Evolutionary conservation across 305 asterid genomes (phyloP).

Genomic region (Euphrasia arctica): DNA sequence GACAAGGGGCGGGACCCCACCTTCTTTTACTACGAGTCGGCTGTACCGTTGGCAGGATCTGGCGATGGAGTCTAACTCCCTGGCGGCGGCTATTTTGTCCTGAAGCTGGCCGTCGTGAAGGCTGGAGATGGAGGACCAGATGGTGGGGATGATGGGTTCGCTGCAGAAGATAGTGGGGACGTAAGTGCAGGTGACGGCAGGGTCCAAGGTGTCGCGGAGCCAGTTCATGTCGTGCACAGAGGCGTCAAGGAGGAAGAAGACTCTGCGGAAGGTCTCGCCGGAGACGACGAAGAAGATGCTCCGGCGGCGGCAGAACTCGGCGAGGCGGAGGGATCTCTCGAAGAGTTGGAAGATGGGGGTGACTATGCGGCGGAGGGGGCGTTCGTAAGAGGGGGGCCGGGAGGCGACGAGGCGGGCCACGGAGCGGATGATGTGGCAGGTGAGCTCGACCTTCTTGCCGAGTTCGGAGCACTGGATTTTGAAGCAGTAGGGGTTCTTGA

Average conservation of each 20-base stretch:
- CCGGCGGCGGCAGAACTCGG: conserved; percentile 55
- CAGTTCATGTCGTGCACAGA: conserved; percentile 76
- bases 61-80: conserved; percentile 66
- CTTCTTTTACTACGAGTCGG: conserved; percentile 80
- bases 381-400: conserved; percentile 59
- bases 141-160: conserved; percentile 82
- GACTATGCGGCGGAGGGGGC: conserved; percentile 70
- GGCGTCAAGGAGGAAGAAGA: conserved; percentile 51
- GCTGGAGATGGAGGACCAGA: conserved; percentile 75
- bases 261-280: conserved; percentile 60
- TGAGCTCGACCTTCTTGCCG: conserved; percentile 49
- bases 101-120: conserved; percentile 55
- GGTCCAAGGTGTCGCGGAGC: conserved; percentile 59
- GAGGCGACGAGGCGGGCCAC: conserved; percentile 50
- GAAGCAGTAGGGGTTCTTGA: conserved; percentile 46
- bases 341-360: conserved; percentile 51
- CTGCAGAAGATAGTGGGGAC: conserved; percentile 83
- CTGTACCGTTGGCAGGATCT: conserved; percentile 77
- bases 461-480: conserved; percentile 61
- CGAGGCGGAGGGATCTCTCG: conserved; percentile 53
- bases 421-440: conserved; percentile 65
- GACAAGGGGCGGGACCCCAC: conserved; percentile 64
- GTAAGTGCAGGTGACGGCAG: conserved; percentile 41
- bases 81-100: conserved; percentile 68
- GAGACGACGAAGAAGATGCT: conserved; percentile 59